Base-by-base conservation (phyloP, 2,329 filamentous ascomycete species). In the Aspergillus tubingensis region DNA sequence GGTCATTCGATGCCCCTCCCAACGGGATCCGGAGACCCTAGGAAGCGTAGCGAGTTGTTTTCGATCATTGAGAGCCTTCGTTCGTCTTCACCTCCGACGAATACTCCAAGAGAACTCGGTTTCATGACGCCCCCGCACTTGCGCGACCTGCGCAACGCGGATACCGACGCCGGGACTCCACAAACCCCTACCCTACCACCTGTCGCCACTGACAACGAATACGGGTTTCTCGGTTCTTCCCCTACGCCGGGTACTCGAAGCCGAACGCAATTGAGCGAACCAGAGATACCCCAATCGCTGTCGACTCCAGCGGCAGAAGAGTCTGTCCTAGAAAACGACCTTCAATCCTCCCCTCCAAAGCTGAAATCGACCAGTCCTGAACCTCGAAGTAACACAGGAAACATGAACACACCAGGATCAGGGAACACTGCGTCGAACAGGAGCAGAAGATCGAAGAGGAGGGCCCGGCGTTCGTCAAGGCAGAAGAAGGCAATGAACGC, bases 31-130 rank as follows among this genome's bases (percentile, higher is more conserved):
- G 88, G 91, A 58, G 91, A 90, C 0, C 91, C 95, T 67, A 77
- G 88, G 53, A 91, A 96, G 71, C 83, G 83, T 49, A 76, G 76
- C 8, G 86, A 89, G 64, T 85, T 84, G 23, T 84, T 85, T 5
- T 82, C 82, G 0, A 80, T 94, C 63, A 94, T 92, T 66, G 82
- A 89, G 1, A 85, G 88, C 19, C 81, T 93, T 25, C 81, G 82
- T 30, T 88, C 87, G 13, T 75, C 74, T 11, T 75, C 75, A 3
- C 67, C 68, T 2, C 67, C 70, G 5, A 62, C 62, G 4, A 55
- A 72, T 66, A 64, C 74, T 56, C 68, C 69, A 60, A 67, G 63
- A 60, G 58, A 67, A 61, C 53, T 65, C 27, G 71, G 65, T 38
- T 68, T 70, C 41, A 66, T 69, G 38, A 74, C 73, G 4, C 74